Evolutionary conservation across 768 basidiomycete species (phyloP).

Genomic region (Pleurotus salmoneostramineus): DNA sequence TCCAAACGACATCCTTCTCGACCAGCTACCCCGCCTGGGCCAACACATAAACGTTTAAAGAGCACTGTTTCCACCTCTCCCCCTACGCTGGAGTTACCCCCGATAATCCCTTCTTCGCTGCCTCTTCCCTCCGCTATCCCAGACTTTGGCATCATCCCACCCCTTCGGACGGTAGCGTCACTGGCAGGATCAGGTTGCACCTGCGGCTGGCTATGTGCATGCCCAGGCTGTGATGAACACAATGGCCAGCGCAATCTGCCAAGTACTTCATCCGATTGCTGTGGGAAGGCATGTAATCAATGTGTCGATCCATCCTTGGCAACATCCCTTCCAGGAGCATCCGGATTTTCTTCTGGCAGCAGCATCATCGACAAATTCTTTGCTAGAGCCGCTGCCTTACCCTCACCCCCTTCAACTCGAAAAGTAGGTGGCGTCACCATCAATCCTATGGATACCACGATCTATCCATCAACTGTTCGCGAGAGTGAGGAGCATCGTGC

Average conservation of each 20-base stretch:
- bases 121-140: conserved; percentile 27
- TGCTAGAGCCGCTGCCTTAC: conserved; percentile 62
- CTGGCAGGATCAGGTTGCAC: conserved; percentile 69
- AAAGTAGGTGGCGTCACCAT: conserved; percentile 33
- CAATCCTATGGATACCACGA: conserved; percentile 46
- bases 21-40: conserved; percentile 23
- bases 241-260: conserved; percentile 32
- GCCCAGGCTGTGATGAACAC: conserved; percentile 72
- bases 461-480: conserved; percentile 35
- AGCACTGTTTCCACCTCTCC: conserved; percentile 7
- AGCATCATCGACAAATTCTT: conserved; percentile 61
- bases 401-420: conserved; percentile 43
- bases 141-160: conserved; percentile 54
- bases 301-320: conserved; percentile 30
- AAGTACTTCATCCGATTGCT: conserved; percentile 26
- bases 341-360: neutral
- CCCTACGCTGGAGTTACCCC: conserved; percentile 43
- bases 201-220: conserved; percentile 64
- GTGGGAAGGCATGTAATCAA: conserved; percentile 33
- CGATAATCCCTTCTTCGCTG: conserved; percentile 30
- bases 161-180: conserved; percentile 53
- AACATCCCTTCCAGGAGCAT: conserved; percentile 4
- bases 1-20: conserved; percentile 4
- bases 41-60: conserved; percentile 21
- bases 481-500: conserved; percentile 34